These are phyloP conservation scores for Echium plantagineum DNA, from an alignment of 257 asterid species.

Conservation along the genomic window DNA sequence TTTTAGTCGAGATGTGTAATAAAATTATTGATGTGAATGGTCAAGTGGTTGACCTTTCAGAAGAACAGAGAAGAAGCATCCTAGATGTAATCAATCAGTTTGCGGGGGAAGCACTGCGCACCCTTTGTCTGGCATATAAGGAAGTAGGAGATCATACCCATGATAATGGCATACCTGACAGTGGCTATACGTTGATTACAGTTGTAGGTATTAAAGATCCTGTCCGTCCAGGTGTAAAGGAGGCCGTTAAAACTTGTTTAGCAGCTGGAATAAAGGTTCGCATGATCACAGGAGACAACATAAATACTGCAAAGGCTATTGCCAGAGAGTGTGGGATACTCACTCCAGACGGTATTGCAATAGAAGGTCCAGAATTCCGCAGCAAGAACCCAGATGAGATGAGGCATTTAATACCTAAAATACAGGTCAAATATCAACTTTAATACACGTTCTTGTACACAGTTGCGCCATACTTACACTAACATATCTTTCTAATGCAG, in stretches of 20 bases:
- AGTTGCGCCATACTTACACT: slow-evolving; percentile 5
- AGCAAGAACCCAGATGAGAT: slow-evolving; percentile 44
- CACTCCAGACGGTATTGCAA: slow-evolving; percentile 53
- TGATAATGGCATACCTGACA: slow-evolving; percentile 42
- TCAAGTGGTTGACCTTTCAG: slow-evolving; percentile 45
- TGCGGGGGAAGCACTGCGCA: slow-evolving; percentile 74
- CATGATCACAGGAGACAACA: slow-evolving; percentile 95
- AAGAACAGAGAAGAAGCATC: slow-evolving; percentile 36
- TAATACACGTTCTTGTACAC: slow-evolving; percentile 3
- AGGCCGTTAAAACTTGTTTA: slow-evolving; percentile 73
- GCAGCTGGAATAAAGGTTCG: slow-evolving; percentile 88
- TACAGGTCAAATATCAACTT: slow-evolving; percentile 44
- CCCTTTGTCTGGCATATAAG: slow-evolving; percentile 85
- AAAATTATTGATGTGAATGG: slow-evolving; percentile 45
- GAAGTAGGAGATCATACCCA: slow-evolving; percentile 35
- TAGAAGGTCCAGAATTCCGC: slow-evolving; percentile 85
- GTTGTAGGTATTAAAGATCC: slow-evolving; percentile 96
- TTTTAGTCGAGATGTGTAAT: slow-evolving; percentile 57
- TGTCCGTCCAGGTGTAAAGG: slow-evolving; percentile 83
- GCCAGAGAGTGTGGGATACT: slow-evolving; percentile 95
- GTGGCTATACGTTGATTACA: slow-evolving; percentile 68
- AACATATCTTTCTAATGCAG: slow-evolving; percentile 30
- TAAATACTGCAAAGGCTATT: slow-evolving; percentile 88
- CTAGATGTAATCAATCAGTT: slow-evolving; percentile 51
- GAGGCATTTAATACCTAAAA: slow-evolving; percentile 57